These are phyloP conservation scores for Asterophora lycoperdoides DNA, from an alignment of 768 basidiomycete genomes.

Conservation along the genomic window DNA sequence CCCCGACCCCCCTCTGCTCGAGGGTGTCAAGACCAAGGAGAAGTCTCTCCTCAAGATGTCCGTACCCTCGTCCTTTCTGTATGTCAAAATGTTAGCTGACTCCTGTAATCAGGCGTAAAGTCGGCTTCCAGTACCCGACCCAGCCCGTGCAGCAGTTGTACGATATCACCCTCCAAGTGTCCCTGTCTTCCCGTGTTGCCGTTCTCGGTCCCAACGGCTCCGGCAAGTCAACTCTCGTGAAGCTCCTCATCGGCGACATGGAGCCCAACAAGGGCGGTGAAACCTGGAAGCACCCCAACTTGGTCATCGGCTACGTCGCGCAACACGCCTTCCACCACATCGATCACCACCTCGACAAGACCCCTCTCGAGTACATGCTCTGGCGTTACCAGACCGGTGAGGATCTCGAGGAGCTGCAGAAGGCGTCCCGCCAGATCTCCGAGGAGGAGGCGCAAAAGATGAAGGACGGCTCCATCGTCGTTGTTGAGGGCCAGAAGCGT, in stretches of 20 bases:
- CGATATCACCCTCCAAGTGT: conserved; percentile 96
- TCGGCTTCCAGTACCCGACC: conserved; percentile 94
- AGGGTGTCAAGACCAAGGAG: conserved; percentile 99
- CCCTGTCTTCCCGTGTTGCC: conserved; percentile 96
- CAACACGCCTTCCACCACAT: conserved; percentile 99
- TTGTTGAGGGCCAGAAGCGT: conserved; percentile 94
- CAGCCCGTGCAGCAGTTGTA: conserved; percentile 84
- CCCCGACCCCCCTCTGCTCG: conserved; percentile 92
- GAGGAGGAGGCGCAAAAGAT: conserved; percentile 92
- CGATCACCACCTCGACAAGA: conserved; percentile 97
- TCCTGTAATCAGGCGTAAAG: conserved; percentile 55
- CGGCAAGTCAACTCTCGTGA: conserved; percentile 96
- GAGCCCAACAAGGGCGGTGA: conserved; percentile 96
- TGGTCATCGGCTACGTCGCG: conserved; percentile 98
- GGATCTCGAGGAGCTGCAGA: conserved; percentile 94
- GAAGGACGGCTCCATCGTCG: conserved; percentile 86
- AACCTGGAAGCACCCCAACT: conserved; percentile 98
- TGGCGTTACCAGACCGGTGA: conserved; percentile 99
- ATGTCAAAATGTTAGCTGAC: neutral
- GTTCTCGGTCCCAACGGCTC: conserved; percentile 99
- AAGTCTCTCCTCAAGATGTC: conserved; percentile 93
- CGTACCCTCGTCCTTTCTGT: conserved; percentile 1
- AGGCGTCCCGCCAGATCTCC: conserved; percentile 82
- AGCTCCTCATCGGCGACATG: conserved; percentile 93
- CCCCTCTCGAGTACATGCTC: conserved; percentile 97